Conservation (phyloP, 108 stramenopile species). For the Skeletonema costatum region DNA sequence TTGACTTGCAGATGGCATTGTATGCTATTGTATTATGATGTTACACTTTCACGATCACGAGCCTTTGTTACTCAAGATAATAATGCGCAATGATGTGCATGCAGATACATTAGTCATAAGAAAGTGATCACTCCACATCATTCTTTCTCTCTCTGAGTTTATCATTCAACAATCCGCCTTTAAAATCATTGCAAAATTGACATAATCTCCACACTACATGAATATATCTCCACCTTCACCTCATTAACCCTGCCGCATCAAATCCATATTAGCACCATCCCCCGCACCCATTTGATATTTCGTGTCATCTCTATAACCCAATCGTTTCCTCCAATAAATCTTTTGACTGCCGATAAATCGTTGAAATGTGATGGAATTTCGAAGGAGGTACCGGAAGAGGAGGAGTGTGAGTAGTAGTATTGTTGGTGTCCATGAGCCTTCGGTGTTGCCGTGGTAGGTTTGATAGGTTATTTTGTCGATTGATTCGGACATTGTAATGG, state of each 20-base stretch:
- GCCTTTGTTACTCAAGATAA: no score
- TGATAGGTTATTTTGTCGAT: slow-evolving; percentile 20
- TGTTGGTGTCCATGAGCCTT: slow-evolving; percentile 40
- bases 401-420: slow-evolving; percentile 17
- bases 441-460: slow-evolving; percentile 32
- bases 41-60: no score
- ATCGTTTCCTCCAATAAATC: slow-evolving; percentile 36
- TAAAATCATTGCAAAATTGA: no score
- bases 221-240: no score
- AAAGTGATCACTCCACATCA: no score
- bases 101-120: no score
- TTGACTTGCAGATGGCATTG: no score
- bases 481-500: not conserved
- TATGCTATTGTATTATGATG: no score
- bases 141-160: no score
- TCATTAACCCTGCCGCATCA: slow-evolving; percentile 42
- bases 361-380: slow-evolving; percentile 28
- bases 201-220: no score
- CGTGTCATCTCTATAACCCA: slow-evolving; percentile 50
- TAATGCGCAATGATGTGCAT: no score
- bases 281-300: slow-evolving; percentile 49
- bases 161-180: no score
- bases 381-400: slow-evolving; percentile 2
- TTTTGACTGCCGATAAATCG: slow-evolving; percentile 37
- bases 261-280: slow-evolving; percentile 43